These are phyloP conservation scores for Fonsecaea nubica DNA, from an alignment of 2,329 filamentous ascomycete genomes.

Conservation along the genomic window DNA sequence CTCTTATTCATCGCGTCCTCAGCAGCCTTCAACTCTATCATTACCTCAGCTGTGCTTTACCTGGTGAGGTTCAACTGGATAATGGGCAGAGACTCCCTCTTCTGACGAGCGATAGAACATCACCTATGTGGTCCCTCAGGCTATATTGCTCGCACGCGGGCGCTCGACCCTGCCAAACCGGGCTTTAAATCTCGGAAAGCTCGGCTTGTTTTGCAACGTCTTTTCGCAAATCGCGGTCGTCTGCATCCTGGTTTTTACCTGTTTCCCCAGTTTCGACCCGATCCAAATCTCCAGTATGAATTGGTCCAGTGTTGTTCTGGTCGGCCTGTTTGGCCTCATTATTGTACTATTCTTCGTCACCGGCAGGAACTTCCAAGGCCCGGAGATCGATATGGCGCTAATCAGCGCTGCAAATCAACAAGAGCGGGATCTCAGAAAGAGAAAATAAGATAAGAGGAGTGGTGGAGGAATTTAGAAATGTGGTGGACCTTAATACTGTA, in stretches of 20 bases:
- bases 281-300: slow-evolving; percentile 49
- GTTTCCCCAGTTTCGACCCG: slow-evolving; percentile 45
- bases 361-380: slow-evolving; percentile 68
- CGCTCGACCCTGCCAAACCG: slow-evolving; percentile 22
- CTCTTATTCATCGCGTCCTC: slow-evolving; percentile 50
- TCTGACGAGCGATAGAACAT: slow-evolving; percentile 43
- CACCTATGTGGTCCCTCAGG: slow-evolving; percentile 51
- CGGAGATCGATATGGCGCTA: slow-evolving; percentile 73
- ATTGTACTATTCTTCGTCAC: slow-evolving; percentile 20
- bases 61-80: slow-evolving; percentile 32
- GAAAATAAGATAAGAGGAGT: too few species aligned
- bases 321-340: slow-evolving; percentile 31
- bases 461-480: too few species aligned
- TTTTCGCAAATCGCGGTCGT: slow-evolving; percentile 43
- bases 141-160: slow-evolving; percentile 21
- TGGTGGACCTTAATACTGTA: too few species aligned
- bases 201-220: slow-evolving; percentile 44
- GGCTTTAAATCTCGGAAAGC: slow-evolving; percentile 34
- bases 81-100: slow-evolving; percentile 40
- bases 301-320: slow-evolving; percentile 46
- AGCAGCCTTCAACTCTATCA: slow-evolving; percentile 48
- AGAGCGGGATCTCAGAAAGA: background rate
- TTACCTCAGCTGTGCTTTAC: slow-evolving; percentile 20
- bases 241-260: slow-evolving; percentile 41
- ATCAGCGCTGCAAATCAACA: background rate